A percentile compares a stretch with the other conserved stretches of the same genome.
Evolutionary conservation across 345 rosid species (phyloP).

Genomic region (Garcia nutans): DNA sequence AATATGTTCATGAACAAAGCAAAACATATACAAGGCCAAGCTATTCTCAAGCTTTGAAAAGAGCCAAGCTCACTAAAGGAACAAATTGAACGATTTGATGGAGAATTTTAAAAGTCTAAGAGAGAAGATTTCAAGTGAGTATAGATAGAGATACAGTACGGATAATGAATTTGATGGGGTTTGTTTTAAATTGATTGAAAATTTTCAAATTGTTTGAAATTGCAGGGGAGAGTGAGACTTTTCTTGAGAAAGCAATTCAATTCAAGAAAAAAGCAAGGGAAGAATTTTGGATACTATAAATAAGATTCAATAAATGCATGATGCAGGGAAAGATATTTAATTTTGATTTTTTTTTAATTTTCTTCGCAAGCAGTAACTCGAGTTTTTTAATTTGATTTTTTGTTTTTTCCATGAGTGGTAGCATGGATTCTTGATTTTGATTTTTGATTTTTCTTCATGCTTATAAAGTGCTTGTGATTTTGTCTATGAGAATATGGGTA

Average conservation of each 20-base stretch:
- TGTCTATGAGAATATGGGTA: too few species aligned
- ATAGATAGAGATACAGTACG: conserved; percentile 83
- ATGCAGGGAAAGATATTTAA: too few species aligned
- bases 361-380: too few species aligned
- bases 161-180: background rate
- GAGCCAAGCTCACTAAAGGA: conserved; percentile 81
- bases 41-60: conserved; percentile 73
- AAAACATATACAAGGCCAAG: conserved; percentile 80
- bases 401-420: too few species aligned
- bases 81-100: conserved; percentile 89
- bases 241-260: conserved; percentile 85
- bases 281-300: conserved; percentile 65
- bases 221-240: conserved; percentile 85
- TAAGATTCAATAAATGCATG: conserved; percentile 82
- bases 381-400: too few species aligned
- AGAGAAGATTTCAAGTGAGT: conserved; percentile 68
- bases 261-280: conserved; percentile 89
- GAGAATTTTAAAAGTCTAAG: conserved; percentile 71
- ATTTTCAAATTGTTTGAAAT: background rate
- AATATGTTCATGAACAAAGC: conserved; percentile 78
- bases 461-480: too few species aligned
- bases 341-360: too few species aligned
- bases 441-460: too few species aligned
- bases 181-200: background rate
- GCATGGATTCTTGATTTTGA: too few species aligned